Conservation (phyloP, 805 yeast genomes). For the Citeromyces nyonsensis region DNA sequence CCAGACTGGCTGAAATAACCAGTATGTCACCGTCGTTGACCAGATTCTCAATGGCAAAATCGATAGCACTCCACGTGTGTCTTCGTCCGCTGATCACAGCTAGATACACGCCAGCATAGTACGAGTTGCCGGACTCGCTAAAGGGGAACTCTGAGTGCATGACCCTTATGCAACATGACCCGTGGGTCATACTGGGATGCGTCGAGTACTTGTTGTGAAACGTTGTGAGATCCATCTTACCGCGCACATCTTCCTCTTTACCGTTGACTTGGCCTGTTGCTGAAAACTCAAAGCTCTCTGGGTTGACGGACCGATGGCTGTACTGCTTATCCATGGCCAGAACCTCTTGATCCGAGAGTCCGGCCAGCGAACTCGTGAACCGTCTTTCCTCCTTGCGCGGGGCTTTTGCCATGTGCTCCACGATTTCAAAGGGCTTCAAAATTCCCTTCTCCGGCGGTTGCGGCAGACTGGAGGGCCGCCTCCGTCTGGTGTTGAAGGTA, state of each 20-base stretch:
- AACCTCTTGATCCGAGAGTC: constrained; percentile 37
- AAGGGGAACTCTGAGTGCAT: constrained; percentile 20
- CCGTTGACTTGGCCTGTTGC: background rate
- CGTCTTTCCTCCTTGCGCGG: constrained; percentile 1
- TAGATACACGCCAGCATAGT: background rate
- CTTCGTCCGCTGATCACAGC: constrained; percentile 25
- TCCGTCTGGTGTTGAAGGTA: constrained; percentile 2
- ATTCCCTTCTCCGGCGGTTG: constrained; percentile 1
- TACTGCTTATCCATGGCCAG: constrained; percentile 39
- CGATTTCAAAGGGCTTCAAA: constrained; percentile 1
- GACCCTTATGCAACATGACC: constrained; percentile 21
- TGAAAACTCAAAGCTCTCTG: constrained; percentile 24
- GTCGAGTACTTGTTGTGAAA: constrained; percentile 16
- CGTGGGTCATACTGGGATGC: constrained; percentile 13
- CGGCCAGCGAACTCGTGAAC: constrained; percentile 18
- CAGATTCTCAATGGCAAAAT: constrained; percentile 38
- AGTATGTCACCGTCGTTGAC: constrained; percentile 50
- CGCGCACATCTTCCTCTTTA: constrained; percentile 4
- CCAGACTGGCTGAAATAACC: constrained; percentile 34
- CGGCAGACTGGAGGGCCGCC: constrained; percentile 3
- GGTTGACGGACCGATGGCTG: constrained; percentile 19
- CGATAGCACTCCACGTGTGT: constrained; percentile 65
- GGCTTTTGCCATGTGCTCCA: constrained; percentile 2
- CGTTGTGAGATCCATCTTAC: constrained; percentile 16
- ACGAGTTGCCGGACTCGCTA: background rate